phyloP scores from a whole-genome alignment of 140 eudicot species.

The Artemisia princeps region DNA sequence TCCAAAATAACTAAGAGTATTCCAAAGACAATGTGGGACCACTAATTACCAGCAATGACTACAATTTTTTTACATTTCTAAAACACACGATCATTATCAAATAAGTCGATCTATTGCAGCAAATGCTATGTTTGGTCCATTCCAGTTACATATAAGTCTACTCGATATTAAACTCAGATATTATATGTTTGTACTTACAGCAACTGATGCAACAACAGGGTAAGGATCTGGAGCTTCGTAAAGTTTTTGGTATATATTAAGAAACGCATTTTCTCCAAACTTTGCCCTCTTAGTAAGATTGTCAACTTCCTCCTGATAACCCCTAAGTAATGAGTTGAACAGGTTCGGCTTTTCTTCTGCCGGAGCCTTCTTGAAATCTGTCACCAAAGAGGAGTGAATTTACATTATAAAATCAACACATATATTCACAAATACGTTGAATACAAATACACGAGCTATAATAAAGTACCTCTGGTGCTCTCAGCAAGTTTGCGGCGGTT shows the following conservation, averaged over 20 bases:
- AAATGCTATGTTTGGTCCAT: not conserved
- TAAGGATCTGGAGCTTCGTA: slow-evolving; percentile 98
- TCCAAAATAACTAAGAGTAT: not conserved
- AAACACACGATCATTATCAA: slow-evolving; percentile 8
- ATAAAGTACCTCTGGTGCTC: slow-evolving; percentile 76
- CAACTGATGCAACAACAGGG: slow-evolving; percentile 69
- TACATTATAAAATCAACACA: too few species aligned
- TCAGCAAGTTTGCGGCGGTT: slow-evolving; percentile 91
- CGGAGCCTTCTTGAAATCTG: slow-evolving; percentile 93
- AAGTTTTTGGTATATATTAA: slow-evolving; percentile 88
- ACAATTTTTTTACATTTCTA: slow-evolving; percentile 8
- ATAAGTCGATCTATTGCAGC: not conserved
- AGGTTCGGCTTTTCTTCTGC: slow-evolving; percentile 62
- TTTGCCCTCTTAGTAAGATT: slow-evolving; percentile 93
- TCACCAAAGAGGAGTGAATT: slow-evolving; percentile 5
- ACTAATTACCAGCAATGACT: not conserved
- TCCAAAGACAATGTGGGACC: not conserved
- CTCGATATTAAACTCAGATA: not conserved
- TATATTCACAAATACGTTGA: not conserved
- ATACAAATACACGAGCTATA: too few species aligned
- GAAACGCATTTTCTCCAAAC: slow-evolving; percentile 96
- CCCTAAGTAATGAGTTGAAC: slow-evolving; percentile 76
- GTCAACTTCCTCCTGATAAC: slow-evolving; percentile 95
- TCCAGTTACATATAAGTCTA: slow-evolving; percentile 1
- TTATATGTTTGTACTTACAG: slow-evolving; percentile 46